Evolutionary conservation across 345 rosid species (phyloP), one percentile per base, ranked within the genome.

Genomic region (Firmiana major): DNA sequence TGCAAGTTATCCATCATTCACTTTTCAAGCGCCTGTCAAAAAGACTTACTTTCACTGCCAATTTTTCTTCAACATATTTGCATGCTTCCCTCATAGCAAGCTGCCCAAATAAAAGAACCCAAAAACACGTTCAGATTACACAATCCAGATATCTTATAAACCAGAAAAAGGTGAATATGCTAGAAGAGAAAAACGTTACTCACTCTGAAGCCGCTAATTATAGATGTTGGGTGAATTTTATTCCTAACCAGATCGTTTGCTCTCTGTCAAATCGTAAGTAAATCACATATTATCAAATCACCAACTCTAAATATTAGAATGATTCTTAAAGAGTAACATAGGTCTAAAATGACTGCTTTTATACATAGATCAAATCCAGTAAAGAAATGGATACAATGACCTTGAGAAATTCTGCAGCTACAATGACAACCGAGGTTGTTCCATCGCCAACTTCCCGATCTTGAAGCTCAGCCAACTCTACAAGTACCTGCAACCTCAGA

Each of bases 21-120:
- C 9, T 49, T 71, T 49, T 31, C 60, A 71, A 71, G 8, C 9
- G 8, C 42, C 17, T 28, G 45, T 26, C 26, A 49, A 6, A 63
- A 75, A 67, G 46, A 43, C 86, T 83, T 78, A 91, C 98, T 90
- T 92, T 91, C 40, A 91, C 90, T 42, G 90, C 95, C 81, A 96
- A 82, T 78, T 93, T 96, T 79, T 96, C 98, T 16, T 93, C 98
- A 22, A 90, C 87, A 81, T 93, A 96, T 80, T 94, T 93, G 86
- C 98, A 94, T 62, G 97, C 92, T 85, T 96, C 99, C 80, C 97
- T 92, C 99, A 96, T 96, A 2, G 99, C 99, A 82, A 96, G 93
- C 97, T 96, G 94, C 54, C 36, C 63, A 69, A 71, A 74, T 67
- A 19, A 79, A 28, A 46, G 9, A 81, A 59, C 48, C 21, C n/a